Conservation (phyloP, 164 flowering plant species). For the Macadamia integrifolia region DNA sequence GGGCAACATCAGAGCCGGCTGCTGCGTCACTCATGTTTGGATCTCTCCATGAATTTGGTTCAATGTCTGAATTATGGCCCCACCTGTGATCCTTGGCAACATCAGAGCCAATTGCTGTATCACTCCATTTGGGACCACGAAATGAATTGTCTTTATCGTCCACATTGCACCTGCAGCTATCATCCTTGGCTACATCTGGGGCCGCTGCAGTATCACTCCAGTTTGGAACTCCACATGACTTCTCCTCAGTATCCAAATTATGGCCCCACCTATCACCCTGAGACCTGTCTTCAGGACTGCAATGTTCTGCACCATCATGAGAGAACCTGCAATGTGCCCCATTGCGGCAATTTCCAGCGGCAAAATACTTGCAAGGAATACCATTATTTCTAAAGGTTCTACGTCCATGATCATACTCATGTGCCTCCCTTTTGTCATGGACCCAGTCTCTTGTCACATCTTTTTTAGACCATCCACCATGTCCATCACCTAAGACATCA, state of each 20-base stretch:
- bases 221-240: conserved; percentile 8
- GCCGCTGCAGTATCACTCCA: conserved; percentile 11
- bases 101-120: conserved; percentile 4
- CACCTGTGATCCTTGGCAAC: conserved; percentile 11
- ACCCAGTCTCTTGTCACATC: conserved; percentile 29
- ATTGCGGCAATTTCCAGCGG: conserved; percentile 56
- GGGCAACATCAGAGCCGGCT: conserved; percentile 8
- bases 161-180: conserved; percentile 8
- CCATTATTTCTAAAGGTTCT: conserved; percentile 24
- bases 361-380: conserved; percentile 60
- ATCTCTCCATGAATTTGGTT: conserved; percentile 5
- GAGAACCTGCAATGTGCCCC: conserved; percentile 64
- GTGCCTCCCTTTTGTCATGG: conserved; percentile 26
- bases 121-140: conserved; percentile 13
- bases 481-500: conserved; percentile 26
- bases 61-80: conserved; percentile 17
- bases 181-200: conserved; percentile 33
- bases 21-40: conserved; percentile 8
- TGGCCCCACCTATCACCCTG: conserved; percentile 20
- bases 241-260: conserved; percentile 2
- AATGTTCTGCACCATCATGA: conserved; percentile 33
- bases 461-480: conserved; percentile 14
- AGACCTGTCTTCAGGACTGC: conserved; percentile 28
- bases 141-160: not conserved
- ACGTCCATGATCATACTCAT: conserved; percentile 30